Base-by-base conservation (phyloP, 176 grass and related monocot genomes). In the Thalia dealbata region DNA sequence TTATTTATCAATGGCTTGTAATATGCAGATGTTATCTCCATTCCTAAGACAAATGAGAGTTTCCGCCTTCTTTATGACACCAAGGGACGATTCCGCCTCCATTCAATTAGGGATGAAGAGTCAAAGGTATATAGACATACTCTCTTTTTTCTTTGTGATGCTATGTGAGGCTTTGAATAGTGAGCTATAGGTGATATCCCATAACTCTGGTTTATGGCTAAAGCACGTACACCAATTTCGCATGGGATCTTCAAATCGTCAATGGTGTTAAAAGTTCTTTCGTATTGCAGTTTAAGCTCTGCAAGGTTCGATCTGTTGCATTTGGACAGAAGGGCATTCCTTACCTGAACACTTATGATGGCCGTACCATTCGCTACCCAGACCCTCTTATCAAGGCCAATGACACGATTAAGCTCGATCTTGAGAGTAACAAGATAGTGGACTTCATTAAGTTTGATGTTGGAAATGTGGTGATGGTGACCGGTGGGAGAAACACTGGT, bases 391-490 rank as follows among this genome's bases (percentile, higher is more conserved):
- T 78, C 66, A 78, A 61, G 27, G 66, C 76, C 16, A 78, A 78
- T 14, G 76, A 78, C 52, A 78, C 76, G 10, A 71, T 78, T 32
- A 78, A 78, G 35, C 32, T 78, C 29, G 76, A 78, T 24, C 29
- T 78, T 8, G 76, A 78, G 66, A 61, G 35, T 1, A 61, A 70
- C 67, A 78, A 78, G 76, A 78, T 78, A 9, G 76, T 71, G 0
- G 76, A 78, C 23, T 78, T 78, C 76, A 78, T 78, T 52, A 78
- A 78, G 66, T 70, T 78, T 46, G 76, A 78, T 25, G 76, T 78
- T 29, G 76, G 76, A 23, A 78, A 78, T 29, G 76, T 78, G 44
- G 76, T 78, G 21, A 78, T 78, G 76, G 76, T 78, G 32, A 78
- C 76, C n/a, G 76, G 76, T 22, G 76, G 76, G 50, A 78, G 76